Evolutionary conservation across 176 grass and related monocot genomes (phyloP), one percentile per base, ranked within the genome.

Genomic region (Luzula sylvatica): DNA sequence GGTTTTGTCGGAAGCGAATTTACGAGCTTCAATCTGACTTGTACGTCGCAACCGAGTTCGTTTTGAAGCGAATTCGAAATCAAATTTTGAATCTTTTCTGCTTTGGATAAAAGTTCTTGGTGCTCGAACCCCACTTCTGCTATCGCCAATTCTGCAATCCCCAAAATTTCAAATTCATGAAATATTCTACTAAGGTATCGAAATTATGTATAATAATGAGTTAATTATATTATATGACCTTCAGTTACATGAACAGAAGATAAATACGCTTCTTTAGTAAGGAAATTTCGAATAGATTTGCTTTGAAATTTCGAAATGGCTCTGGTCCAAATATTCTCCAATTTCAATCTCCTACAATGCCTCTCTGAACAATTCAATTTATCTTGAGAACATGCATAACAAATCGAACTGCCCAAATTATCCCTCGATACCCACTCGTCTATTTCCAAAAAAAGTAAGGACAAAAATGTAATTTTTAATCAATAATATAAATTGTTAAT

Each of bases 311-410:
- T 83, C 24, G 62, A 58, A 14, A 77, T 75, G 23, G 86, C 81
- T 87, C 72, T 70, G 55, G 13, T 76, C 92, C 92, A 98, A 38
- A 98, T 98, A 62, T 82, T 90, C 47, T 83, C 85, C 45, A 98
- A 66, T 50, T 98, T 90, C 20, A 90, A 78, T 11, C 81, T 69
- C 40, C 75, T 75, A 46, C 92, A 98, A 16, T 76, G 78, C 38
- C 65, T 87, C 61, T 90, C 81, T 11, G 78, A 90, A 75, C 92
- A 98, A 24, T 79, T 82, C 35, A 78, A 82, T 73, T 83, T 90
- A 61, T 72, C 85, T 26, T 78, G 64, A 28, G 78, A 82, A 17
- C 85, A 83, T 38, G 86, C 74, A 73, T 98, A 77, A 35, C 85
- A 98, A 65, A 83, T 50, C 40, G 80, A 57, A 53, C 75, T 79